These are phyloP conservation scores for Arabis hirsuta DNA, from an alignment of 345 rosid species.

Conservation along the genomic window DNA sequence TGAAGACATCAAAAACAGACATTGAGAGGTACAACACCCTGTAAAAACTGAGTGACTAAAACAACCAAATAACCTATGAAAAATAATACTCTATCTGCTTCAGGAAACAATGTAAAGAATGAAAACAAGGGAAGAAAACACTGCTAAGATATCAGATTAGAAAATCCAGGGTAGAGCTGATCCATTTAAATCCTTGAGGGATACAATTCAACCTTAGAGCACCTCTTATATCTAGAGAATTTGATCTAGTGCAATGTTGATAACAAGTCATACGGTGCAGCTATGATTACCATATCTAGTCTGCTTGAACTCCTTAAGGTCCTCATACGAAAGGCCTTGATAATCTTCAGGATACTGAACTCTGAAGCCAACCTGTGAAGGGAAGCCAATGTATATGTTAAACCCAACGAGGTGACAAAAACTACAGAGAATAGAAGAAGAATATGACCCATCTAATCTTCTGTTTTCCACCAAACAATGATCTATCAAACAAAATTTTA, in stretches of 20 bases:
- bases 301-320: conserved; percentile 96
- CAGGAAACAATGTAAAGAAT: conserved; percentile 33
- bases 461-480: conserved; percentile 23
- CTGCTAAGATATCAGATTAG: neutral
- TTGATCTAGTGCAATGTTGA: conserved; percentile 17
- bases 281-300: conserved; percentile 85
- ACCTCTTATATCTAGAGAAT: conserved; percentile 11
- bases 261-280: conserved; percentile 24
- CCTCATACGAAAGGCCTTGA: conserved; percentile 87
- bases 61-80: conserved; percentile 27
- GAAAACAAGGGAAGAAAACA: conserved; percentile 11
- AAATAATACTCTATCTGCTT: conserved; percentile 25
- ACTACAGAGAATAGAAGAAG: conserved; percentile 18
- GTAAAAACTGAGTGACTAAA: conserved; percentile 25
- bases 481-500: conserved; percentile 1
- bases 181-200: conserved; percentile 5
- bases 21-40: conserved; percentile 21
- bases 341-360: conserved; percentile 93
- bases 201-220: neutral
- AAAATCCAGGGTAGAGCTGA: conserved; percentile 13
- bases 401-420: conserved; percentile 21
- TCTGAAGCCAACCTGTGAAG: conserved; percentile 83
- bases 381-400: conserved; percentile 19
- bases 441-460: conserved; percentile 15
- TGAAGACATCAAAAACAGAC: conserved; percentile 8